Percentiles rank a stretch among this genome's conserved stretches.
Evolutionary conservation across 148 eudicot genomes (phyloP).

Genomic region (Rhododendron henanense): DNA sequence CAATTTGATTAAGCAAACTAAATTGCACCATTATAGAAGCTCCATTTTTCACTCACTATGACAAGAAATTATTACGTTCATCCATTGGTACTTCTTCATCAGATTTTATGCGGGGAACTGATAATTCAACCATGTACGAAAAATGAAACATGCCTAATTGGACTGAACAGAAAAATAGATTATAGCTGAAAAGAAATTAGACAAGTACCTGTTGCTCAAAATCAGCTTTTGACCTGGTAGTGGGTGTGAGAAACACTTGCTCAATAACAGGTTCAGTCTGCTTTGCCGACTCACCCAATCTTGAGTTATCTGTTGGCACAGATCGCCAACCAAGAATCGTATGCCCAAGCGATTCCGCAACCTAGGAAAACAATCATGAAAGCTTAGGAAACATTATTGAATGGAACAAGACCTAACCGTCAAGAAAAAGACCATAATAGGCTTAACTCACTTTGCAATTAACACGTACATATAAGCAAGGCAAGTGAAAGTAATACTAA

Average conservation of each 20-base stretch:
- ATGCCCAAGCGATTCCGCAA: constrained; percentile 94
- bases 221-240: constrained; percentile 71
- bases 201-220: constrained; percentile 80
- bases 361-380: constrained; percentile 39
- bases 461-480: neutral
- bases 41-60: neutral
- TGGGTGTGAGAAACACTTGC: constrained; percentile 95
- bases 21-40: neutral
- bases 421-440: neutral
- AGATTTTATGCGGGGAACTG: neutral
- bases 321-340: constrained; percentile 90
- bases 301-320: constrained; percentile 90
- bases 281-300: constrained; percentile 83
- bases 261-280: constrained; percentile 94
- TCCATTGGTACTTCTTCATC: neutral
- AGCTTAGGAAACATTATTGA: neutral
- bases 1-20: neutral
- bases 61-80: neutral
- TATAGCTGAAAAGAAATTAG: neutral
- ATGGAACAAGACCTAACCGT: neutral
- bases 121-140: neutral
- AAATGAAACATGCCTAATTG: neutral
- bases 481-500: neutral
- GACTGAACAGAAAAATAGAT: neutral
- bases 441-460: no score